Evolutionary conservation across 163 green algal genomes (phyloP).

Genomic region (Trebouxiophyceae sp.): DNA sequence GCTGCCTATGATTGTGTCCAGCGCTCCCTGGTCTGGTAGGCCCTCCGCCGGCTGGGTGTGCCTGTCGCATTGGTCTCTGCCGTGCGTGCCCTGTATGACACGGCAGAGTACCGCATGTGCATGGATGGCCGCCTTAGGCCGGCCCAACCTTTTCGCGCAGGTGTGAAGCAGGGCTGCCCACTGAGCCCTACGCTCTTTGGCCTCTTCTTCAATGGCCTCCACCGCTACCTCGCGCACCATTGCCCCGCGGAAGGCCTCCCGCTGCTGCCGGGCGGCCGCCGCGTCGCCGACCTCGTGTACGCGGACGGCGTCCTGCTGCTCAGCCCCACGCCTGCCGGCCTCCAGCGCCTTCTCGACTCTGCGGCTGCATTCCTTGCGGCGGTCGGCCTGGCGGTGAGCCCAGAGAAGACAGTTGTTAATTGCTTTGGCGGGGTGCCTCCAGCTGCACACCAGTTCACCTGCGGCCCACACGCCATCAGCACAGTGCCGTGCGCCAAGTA

Average conservation of each 20-base stretch:
- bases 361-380: neutral
- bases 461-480: too few relatives aligned
- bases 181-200: constrained; percentile 19
- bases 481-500: too few relatives aligned
- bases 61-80: constrained; percentile 3
- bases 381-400: neutral
- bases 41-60: neutral
- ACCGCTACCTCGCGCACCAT: neutral
- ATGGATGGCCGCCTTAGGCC: neutral
- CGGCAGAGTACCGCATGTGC: neutral
- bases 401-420: too few relatives aligned
- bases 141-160: neutral
- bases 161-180: constrained; percentile 11
- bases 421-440: too few relatives aligned
- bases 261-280: neutral
- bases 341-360: neutral
- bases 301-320: neutral
- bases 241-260: neutral
- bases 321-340: neutral
- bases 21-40: constrained; percentile 4
- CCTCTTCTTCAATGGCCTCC: constrained; percentile 9
- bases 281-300: neutral
- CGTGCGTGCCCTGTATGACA: constrained; percentile 8
- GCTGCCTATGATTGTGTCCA: constrained; percentile 13
- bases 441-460: too few relatives aligned